Evolutionary conservation across 2,329 filamentous ascomycete genomes (phyloP).

Genomic region (Aureobasidium sp.): DNA sequence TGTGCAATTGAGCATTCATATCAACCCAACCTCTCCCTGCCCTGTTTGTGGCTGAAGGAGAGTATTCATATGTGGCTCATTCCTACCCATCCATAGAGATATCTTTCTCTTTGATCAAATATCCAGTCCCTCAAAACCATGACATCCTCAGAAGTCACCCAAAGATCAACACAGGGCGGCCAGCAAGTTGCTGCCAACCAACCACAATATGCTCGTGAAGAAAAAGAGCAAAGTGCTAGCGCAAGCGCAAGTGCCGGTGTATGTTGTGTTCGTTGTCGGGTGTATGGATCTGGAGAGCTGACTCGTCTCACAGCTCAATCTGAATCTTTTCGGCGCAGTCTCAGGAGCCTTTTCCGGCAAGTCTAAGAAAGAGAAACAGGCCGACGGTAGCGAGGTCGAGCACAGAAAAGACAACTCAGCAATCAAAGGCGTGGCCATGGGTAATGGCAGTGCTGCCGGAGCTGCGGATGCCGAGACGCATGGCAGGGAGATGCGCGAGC

Average conservation of each 20-base stretch:
- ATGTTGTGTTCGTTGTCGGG: not conserved
- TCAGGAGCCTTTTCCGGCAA: conserved; percentile 26
- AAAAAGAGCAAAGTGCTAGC: conserved; percentile 24
- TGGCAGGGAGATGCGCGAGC: conserved; percentile 18
- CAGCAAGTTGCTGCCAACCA: conserved; percentile 6
- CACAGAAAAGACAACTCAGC: conserved; percentile 20
- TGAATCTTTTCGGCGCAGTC: conserved; percentile 29
- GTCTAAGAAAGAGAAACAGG: conserved; percentile 21
- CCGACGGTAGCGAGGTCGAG: conserved; percentile 24
- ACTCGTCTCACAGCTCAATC: conserved; percentile 23
- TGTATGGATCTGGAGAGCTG: not conserved
- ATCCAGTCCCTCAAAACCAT: not conserved
- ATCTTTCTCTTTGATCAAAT: not conserved
- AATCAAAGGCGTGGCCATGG: conserved; percentile 20
- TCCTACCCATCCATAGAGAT: not conserved
- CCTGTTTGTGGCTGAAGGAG: conserved; percentile 1
- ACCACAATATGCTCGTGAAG: conserved; percentile 14
- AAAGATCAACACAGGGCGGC: conserved; percentile 11
- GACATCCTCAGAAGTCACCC: conserved; percentile 14
- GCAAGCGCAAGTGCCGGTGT: conserved; percentile 25
- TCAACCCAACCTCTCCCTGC: conserved; percentile 7
- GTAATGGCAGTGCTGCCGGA: conserved; percentile 12
- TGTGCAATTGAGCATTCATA: not conserved
- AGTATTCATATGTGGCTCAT: not conserved
- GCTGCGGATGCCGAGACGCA: conserved; percentile 14